Percentiles rank a stretch among this genome's conserved stretches.
These are phyloP conservation scores for Tuber indicum DNA, from an alignment of 495 filamentous ascomycete species.

Conservation along the genomic window DNA sequence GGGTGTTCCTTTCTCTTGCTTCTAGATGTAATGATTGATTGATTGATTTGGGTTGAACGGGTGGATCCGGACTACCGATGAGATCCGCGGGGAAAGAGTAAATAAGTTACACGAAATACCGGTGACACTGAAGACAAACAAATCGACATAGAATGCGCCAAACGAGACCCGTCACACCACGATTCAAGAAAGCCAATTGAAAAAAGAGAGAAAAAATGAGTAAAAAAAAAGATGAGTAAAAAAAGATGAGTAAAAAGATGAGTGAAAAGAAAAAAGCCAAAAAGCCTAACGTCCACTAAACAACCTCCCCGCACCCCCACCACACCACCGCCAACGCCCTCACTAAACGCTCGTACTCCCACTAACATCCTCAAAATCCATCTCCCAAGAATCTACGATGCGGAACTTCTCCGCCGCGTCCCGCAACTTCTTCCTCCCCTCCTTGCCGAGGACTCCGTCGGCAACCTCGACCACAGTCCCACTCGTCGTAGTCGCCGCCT, in stretches of 20 bases:
- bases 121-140: background rate
- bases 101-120: background rate
- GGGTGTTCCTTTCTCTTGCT: background rate
- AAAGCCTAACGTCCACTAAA: background rate
- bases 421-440: constrained; percentile 44
- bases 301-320: background rate
- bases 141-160: background rate
- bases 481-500: constrained; percentile 26
- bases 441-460: constrained; percentile 8
- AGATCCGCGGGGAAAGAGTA: background rate
- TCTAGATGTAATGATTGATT: background rate
- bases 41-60: background rate
- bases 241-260: background rate
- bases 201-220: background rate
- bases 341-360: constrained; percentile 18
- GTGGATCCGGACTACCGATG: background rate
- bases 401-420: constrained; percentile 53
- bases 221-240: too few species aligned
- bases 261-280: background rate
- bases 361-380: constrained; percentile 64
- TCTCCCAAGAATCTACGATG: constrained; percentile 63
- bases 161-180: background rate
- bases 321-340: constrained; percentile 2
- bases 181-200: background rate
- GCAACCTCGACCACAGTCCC: constrained; percentile 21